Evolutionary conservation across 192 early-diverging fungal species (phyloP).

Genomic region (Entomortierella parvispora): DNA sequence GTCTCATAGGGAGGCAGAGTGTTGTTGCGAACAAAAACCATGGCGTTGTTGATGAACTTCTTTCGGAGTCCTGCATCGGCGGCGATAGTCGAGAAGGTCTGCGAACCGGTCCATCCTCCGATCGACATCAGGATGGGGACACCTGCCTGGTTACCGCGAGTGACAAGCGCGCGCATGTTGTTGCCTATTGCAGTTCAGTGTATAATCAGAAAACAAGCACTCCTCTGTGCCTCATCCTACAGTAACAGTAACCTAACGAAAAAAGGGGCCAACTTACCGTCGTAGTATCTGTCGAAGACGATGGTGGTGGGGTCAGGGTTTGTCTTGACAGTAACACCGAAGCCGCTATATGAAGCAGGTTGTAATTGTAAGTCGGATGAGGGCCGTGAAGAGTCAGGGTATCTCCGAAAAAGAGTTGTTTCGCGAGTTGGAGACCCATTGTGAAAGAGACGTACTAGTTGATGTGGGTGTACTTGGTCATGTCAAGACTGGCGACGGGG

Average conservation of each 20-base stretch:
- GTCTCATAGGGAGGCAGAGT: conserved; percentile 27
- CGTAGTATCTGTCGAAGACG: conserved; percentile 47
- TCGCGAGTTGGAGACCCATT: too few relatives aligned
- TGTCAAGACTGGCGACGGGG: conserved; percentile 47
- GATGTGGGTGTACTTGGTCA: conserved; percentile 55
- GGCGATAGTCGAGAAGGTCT: conserved; percentile 68
- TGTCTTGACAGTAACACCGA: conserved; percentile 47
- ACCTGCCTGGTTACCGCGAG: conserved; percentile 37
- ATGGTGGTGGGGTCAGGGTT: conserved; percentile 31
- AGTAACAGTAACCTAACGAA: too few relatives aligned
- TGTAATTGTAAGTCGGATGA: too few relatives aligned
- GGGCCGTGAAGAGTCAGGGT: too few relatives aligned
- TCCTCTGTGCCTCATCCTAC: too few relatives aligned
- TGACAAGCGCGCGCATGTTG: conserved; percentile 39
- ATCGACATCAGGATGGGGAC: conserved; percentile 65
- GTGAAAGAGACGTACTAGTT: conserved; percentile 55
- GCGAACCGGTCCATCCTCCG: conserved; percentile 83
- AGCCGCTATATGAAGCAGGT: conserved; percentile 18
- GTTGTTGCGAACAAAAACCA: conserved; percentile 58
- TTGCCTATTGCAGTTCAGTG: too few relatives aligned
- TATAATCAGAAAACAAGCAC: too few relatives aligned
- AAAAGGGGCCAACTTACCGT: too few relatives aligned
- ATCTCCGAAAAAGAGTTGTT: too few relatives aligned
- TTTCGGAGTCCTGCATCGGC: conserved; percentile 59
- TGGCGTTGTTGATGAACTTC: conserved; percentile 66